A percentile compares a stretch with the other conserved stretches of the same genome.
phyloP scores from a whole-genome alignment of 2,329 filamentous ascomycete genomes.

The Penicillium sp. region DNA sequence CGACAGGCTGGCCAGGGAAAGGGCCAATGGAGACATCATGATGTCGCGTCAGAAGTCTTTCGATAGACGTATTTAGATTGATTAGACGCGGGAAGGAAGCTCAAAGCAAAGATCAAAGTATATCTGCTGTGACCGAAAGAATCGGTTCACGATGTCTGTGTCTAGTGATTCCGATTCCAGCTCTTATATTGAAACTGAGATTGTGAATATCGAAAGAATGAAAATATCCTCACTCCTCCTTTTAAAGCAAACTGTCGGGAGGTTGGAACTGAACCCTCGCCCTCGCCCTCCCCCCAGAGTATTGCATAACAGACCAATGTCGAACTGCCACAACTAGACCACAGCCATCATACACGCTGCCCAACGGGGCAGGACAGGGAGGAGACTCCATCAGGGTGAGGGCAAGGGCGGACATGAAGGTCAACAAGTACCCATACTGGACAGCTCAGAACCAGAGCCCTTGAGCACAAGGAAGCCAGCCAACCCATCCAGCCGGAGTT shows the following conservation, averaged over 20 bases:
- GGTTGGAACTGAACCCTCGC: background rate
- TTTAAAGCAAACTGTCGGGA: background rate
- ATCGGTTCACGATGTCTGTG: background rate
- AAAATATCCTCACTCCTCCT: background rate
- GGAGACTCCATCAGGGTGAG: constrained; percentile 5
- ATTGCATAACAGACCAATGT: constrained; percentile 1
- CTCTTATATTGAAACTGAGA: background rate
- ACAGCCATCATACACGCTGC: background rate
- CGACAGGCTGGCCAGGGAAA: background rate
- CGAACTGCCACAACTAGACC: background rate
- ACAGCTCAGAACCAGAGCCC: background rate
- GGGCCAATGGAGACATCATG: background rate
- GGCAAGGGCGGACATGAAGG: background rate
- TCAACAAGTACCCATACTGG: background rate
- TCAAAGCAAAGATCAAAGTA: background rate
- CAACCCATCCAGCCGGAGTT: constrained; percentile 1
- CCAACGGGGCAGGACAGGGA: background rate
- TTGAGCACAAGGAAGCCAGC: constrained; percentile 1
- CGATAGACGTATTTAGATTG: too few species aligned
- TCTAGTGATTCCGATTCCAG: background rate
- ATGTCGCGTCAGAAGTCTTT: background rate
- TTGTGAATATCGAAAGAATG: background rate
- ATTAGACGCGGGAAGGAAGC: too few species aligned
- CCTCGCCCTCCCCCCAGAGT: background rate
- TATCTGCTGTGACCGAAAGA: background rate